phyloP scores from a whole-genome alignment of 495 filamentous ascomycete species.

The Arthonia radiata region DNA sequence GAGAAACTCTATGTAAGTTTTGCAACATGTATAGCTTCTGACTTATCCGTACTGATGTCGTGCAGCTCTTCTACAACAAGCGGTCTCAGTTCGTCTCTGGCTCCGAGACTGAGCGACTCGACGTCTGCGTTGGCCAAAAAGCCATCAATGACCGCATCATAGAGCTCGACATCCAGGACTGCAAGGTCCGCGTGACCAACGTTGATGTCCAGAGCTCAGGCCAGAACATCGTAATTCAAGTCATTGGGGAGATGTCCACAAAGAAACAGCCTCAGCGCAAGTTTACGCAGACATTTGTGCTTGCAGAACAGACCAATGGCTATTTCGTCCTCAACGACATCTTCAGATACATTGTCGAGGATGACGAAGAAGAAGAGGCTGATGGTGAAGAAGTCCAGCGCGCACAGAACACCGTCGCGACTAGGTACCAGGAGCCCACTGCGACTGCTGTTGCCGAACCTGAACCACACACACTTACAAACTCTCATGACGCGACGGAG shows the following conservation, averaged over 20 bases:
- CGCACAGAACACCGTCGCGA: constrained; percentile 13
- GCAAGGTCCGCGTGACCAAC: constrained; percentile 94
- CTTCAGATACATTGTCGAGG: constrained; percentile 68
- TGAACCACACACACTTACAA: constrained; percentile 11
- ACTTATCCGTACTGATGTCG: constrained; percentile 2
- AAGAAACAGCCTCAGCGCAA: constrained; percentile 73
- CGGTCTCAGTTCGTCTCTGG: constrained; percentile 63
- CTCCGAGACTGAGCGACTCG: constrained; percentile 62
- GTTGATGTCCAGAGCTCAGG: constrained; percentile 88
- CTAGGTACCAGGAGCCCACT: constrained; percentile 13
- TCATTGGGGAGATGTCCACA: constrained; percentile 94
- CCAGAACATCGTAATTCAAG: constrained; percentile 82
- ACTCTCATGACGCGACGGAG: constrained; percentile 10
- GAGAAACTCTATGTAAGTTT: constrained; percentile 65
- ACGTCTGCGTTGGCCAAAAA: constrained; percentile 59
- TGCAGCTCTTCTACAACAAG: constrained; percentile 58
- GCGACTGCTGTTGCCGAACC: constrained; percentile 6
- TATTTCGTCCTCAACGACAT: constrained; percentile 98
- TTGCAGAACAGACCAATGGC: constrained; percentile 84
- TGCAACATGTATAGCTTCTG: constrained; percentile 3
- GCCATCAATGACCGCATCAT: constrained; percentile 85
- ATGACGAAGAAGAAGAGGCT: constrained; percentile 35
- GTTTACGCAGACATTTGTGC: constrained; percentile 94
- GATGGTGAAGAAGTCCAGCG: constrained; percentile 18
- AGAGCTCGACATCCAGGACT: constrained; percentile 79